Evolutionary conservation across 2,329 filamentous ascomycete species (phyloP).

Genomic region (Fusarium sterilihyphosum): DNA sequence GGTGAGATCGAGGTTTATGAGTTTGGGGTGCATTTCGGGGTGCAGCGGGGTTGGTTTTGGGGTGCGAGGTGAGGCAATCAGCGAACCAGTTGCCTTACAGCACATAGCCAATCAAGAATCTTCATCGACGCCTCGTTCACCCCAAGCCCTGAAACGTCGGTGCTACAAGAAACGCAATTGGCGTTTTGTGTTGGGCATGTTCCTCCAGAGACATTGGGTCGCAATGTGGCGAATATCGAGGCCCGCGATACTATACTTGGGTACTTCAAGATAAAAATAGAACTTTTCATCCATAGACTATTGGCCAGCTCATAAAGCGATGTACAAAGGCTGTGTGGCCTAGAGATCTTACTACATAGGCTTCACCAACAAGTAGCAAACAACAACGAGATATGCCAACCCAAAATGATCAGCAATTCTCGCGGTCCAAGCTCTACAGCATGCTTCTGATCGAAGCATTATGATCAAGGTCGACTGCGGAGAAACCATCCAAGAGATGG

Average conservation of each 20-base stretch:
- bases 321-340: too few species aligned
- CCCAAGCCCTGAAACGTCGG: neutral
- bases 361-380: neutral
- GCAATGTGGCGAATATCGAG: neutral
- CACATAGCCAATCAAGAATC: neutral
- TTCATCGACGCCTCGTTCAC: neutral
- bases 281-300: fast-evolving
- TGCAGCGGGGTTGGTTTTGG: neutral
- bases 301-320: neutral
- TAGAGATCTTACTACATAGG: neutral
- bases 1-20: neutral
- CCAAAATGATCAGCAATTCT: too few species aligned
- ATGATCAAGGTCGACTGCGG: neutral
- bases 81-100: neutral
- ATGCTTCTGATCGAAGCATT: too few species aligned
- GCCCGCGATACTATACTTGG: neutral
- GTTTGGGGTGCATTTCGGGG: neutral
- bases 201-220: neutral
- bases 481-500: neutral
- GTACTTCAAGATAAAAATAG: neutral
- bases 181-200: neutral
- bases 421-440: too few species aligned
- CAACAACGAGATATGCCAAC: neutral
- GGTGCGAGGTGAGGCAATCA: neutral
- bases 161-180: neutral